Evolutionary conservation across 2,329 filamentous ascomycete genomes (phyloP).

Genomic region (Claviceps pazoutovae): DNA sequence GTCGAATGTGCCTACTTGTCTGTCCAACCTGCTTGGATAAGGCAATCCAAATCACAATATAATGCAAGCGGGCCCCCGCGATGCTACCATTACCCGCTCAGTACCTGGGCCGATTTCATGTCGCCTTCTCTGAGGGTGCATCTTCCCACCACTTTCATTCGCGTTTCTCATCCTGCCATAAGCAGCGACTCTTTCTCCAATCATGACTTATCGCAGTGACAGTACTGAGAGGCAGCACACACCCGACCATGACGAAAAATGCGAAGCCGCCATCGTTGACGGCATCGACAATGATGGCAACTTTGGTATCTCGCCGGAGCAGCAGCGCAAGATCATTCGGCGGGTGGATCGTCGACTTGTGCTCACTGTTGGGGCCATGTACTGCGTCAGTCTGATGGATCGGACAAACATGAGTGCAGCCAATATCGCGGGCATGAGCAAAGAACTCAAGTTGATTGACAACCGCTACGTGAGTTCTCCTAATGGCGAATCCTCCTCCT

Average conservation of each 20-base stretch:
- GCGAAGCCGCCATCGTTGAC: constrained; percentile 17
- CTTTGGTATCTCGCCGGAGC: constrained; percentile 39
- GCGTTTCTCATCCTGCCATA: no score
- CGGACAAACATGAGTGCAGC: constrained; percentile 63
- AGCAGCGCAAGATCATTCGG: constrained; percentile 54
- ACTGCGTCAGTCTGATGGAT: constrained; percentile 67
- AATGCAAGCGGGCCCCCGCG: no score
- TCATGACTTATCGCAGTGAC: constrained; percentile 12
- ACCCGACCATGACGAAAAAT: constrained; percentile 12
- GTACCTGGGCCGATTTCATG: no score
- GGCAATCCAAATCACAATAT: no score
- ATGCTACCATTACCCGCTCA: no score
- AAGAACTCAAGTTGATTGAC: constrained; percentile 31
- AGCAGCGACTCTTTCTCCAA: not conserved
- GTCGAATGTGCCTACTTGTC: no score
- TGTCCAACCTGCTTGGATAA: no score
- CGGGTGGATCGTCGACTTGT: constrained; percentile 55
- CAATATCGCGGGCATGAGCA: constrained; percentile 51
- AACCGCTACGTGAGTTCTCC: constrained; percentile 28
- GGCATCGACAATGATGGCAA: constrained; percentile 32
- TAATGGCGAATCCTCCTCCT: not conserved
- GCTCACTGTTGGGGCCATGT: constrained; percentile 48
- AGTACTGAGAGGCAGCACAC: constrained; percentile 11
- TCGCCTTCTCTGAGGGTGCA: no score
- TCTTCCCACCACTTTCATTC: no score